Conservation (phyloP, 257 asterid genomes). For the Fraxinus quadrangulata region DNA sequence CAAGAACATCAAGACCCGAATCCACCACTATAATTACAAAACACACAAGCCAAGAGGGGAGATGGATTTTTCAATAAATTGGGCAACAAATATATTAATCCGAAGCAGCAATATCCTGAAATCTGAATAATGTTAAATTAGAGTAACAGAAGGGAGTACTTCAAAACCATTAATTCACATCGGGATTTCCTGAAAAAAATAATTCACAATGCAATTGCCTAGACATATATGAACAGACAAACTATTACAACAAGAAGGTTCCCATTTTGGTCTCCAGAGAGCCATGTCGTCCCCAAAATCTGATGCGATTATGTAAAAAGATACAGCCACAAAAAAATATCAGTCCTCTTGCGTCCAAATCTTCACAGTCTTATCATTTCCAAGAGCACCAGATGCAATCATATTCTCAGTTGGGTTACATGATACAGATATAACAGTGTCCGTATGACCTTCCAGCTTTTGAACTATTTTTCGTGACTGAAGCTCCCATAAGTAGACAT, state of each 20-base stretch:
- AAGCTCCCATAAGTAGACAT: constrained; percentile 86
- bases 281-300: background rate
- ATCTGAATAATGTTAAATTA: background rate
- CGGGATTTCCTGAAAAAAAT: too few relatives aligned
- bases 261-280: background rate
- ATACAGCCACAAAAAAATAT: constrained; percentile 3
- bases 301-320: too few relatives aligned
- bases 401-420: constrained; percentile 80
- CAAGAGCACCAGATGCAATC: constrained; percentile 91
- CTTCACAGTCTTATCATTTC: constrained; percentile 73
- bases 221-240: background rate
- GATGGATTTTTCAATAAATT: background rate
- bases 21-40: background rate
- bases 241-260: background rate
- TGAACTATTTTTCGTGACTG: constrained; percentile 85
- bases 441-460: constrained; percentile 92
- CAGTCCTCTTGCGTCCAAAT: constrained; percentile 70
- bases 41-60: background rate
- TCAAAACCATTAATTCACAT: too few relatives aligned
- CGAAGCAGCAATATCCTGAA: background rate
- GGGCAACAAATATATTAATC: background rate
- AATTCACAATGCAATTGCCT: background rate
- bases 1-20: too few relatives aligned
- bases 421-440: constrained; percentile 70
- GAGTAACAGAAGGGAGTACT: background rate